phyloP scores from a whole-genome alignment of 805 yeast genomes.

The Diddensiella santjacobensis region DNA sequence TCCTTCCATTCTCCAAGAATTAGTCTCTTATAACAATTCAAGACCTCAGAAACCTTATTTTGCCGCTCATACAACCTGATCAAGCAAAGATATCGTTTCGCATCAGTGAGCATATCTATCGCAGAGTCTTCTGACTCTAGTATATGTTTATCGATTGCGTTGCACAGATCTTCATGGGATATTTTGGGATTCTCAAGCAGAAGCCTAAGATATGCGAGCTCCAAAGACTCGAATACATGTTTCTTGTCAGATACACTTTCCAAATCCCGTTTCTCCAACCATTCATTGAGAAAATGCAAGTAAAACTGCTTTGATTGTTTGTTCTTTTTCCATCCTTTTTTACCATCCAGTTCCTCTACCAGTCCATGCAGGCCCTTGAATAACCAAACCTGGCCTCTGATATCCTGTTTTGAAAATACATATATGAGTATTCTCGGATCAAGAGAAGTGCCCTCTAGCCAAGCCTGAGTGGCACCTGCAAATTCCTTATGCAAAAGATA shows the following conservation, averaged over 20 bases:
- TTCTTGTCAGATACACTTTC: slow-evolving; percentile 29
- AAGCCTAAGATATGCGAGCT: slow-evolving; percentile 29
- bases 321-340: slow-evolving; percentile 3
- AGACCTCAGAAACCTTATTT: slow-evolving; percentile 26
- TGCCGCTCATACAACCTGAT: slow-evolving; percentile 28
- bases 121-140: slow-evolving; percentile 25
- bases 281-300: slow-evolving; percentile 23
- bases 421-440: slow-evolving; percentile 35
- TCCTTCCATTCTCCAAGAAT: slow-evolving; percentile 28
- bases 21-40: slow-evolving; percentile 26
- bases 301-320: slow-evolving; percentile 9
- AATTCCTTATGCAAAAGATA: slow-evolving; percentile 28
- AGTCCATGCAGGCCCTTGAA: slow-evolving; percentile 27
- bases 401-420: slow-evolving; percentile 26
- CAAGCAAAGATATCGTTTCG: slow-evolving; percentile 27
- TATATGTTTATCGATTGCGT: slow-evolving; percentile 27
- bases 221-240: slow-evolving; percentile 29
- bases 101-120: slow-evolving; percentile 22
- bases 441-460: slow-evolving; percentile 34
- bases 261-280: slow-evolving; percentile 31
- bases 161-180: slow-evolving; percentile 26
- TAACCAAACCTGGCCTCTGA: slow-evolving; percentile 28
- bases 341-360: background rate
- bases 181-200: slow-evolving; percentile 21
- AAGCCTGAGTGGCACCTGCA: slow-evolving; percentile 30